These are phyloP conservation scores for Candida ovalis DNA, from an alignment of 805 yeast genomes.

Conservation along the genomic window DNA sequence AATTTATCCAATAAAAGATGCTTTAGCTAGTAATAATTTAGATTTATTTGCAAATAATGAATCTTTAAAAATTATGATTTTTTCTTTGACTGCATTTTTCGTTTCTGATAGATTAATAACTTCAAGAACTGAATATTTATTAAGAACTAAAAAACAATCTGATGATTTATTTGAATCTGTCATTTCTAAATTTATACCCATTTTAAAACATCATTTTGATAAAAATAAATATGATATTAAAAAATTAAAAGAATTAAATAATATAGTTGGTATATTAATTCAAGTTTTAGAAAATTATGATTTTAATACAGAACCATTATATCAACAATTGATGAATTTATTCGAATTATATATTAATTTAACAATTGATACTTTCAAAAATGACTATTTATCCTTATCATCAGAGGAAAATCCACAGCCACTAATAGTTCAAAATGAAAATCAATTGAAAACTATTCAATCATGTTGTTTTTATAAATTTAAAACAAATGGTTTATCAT, in stretches of 20 bases:
- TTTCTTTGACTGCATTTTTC: constrained; percentile 70
- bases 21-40: constrained; percentile 28
- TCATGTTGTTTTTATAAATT: constrained; percentile 35
- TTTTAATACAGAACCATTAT: constrained; percentile 55
- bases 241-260: constrained; percentile 53
- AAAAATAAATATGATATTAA: constrained; percentile 38
- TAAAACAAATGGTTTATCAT: constrained; percentile 28
- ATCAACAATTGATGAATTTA: constrained; percentile 54
- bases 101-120: constrained; percentile 70
- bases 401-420: constrained; percentile 89
- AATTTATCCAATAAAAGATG: constrained; percentile 55
- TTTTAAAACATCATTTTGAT: constrained; percentile 45
- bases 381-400: constrained; percentile 58
- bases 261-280: constrained; percentile 62
- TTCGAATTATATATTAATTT: constrained; percentile 60
- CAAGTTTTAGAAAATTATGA: constrained; percentile 75
- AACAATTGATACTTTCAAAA: constrained; percentile 50
- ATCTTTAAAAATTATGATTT: constrained; percentile 51
- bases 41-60: constrained; percentile 34
- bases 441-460: constrained; percentile 57
- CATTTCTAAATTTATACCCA: constrained; percentile 54
- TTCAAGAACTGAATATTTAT: constrained; percentile 56
- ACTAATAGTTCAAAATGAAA: constrained; percentile 56
- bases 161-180: constrained; percentile 76
- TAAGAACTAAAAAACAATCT: constrained; percentile 59